Evolutionary conservation across 192 early-diverging fungal species (phyloP).

Genomic region (Kickxella alabastrina): DNA sequence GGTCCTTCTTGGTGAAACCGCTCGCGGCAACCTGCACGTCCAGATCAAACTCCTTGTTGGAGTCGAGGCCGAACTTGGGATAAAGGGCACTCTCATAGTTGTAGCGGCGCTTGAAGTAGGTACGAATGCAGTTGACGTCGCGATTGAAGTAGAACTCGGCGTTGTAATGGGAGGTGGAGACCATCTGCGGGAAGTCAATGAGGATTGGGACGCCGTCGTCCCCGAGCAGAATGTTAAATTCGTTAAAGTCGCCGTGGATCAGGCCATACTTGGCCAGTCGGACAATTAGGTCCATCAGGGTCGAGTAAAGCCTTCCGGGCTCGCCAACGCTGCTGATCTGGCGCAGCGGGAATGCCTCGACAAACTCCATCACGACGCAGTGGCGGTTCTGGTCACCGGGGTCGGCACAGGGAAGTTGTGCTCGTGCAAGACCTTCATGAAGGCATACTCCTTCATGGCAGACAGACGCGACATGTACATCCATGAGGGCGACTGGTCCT

Average conservation of each 20-base stretch:
- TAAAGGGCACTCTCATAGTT: constrained; percentile 88
- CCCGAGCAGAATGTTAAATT: constrained; percentile 94
- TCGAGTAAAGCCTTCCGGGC: constrained; percentile 89
- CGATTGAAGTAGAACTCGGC: constrained; percentile 98
- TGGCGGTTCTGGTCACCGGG: constrained; percentile 94
- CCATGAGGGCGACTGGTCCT: constrained; percentile 95
- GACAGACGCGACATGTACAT: constrained; percentile 98
- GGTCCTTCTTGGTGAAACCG: constrained; percentile 90
- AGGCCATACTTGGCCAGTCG: constrained; percentile 90
- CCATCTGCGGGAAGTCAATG: constrained; percentile 99
- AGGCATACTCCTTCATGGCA: constrained; percentile 97
- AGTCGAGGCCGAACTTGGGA: constrained; percentile 82
- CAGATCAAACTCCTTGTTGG: constrained; percentile 80
- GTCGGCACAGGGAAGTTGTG: constrained; percentile 95
- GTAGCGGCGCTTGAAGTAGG: constrained; percentile 87
- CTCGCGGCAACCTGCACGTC: constrained; percentile 97
- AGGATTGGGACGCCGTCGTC: constrained; percentile 79
- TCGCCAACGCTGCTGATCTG: constrained; percentile 83
- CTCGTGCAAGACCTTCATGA: constrained; percentile 95
- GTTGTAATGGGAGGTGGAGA: constrained; percentile 92
- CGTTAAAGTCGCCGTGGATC: constrained; percentile 99
- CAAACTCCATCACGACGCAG: constrained; percentile 93
- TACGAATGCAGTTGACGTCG: constrained; percentile 96
- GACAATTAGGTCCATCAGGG: constrained; percentile 94
- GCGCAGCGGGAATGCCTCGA: constrained; percentile 92